Evolutionary conservation across 495 filamentous ascomycete species (phyloP).

Genomic region (Parachaetomium inaequale): DNA sequence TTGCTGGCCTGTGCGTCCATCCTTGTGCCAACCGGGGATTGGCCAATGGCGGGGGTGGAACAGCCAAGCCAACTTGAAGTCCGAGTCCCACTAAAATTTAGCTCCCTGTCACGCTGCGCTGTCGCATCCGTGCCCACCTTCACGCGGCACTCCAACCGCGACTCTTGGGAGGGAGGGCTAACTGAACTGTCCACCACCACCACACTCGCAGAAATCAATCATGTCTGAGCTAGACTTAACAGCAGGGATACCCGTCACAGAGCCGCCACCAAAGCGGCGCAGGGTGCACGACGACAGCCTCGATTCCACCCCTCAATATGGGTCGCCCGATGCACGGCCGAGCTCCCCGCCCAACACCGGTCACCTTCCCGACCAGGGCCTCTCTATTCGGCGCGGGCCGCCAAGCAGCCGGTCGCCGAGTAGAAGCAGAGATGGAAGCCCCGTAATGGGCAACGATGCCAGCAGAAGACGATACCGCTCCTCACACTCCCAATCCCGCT

Average conservation of each 20-base stretch:
- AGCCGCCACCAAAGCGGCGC: conserved; percentile 53
- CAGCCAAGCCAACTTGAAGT: neutral
- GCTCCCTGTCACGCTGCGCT: neutral
- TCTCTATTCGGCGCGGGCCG: conserved; percentile 41
- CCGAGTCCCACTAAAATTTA: conserved; percentile 6
- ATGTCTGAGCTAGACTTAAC: conserved; percentile 40
- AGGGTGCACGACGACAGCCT: conserved; percentile 48
- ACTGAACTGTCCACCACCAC: neutral
- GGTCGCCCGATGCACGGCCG: conserved; percentile 24
- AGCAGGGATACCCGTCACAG: conserved; percentile 24
- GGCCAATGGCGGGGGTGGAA: neutral
- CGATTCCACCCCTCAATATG: conserved; percentile 36
- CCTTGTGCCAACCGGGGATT: no score
- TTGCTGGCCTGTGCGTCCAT: no score
- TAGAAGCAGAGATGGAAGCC: conserved; percentile 28
- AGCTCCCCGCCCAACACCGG: neutral
- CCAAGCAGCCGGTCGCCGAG: conserved; percentile 33
- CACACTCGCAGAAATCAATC: neutral
- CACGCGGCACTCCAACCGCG: neutral
- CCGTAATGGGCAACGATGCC: conserved; percentile 13
- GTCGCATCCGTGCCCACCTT: neutral
- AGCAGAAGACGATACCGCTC: conserved; percentile 34
- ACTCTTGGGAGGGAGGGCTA: neutral
- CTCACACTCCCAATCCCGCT: conserved; percentile 27
- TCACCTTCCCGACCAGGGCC: conserved; percentile 25